Evolutionary conservation across 2,329 filamentous ascomycete species (phyloP), one percentile per base, ranked within the genome.

Genomic region (Dactylellina leptospora): DNA sequence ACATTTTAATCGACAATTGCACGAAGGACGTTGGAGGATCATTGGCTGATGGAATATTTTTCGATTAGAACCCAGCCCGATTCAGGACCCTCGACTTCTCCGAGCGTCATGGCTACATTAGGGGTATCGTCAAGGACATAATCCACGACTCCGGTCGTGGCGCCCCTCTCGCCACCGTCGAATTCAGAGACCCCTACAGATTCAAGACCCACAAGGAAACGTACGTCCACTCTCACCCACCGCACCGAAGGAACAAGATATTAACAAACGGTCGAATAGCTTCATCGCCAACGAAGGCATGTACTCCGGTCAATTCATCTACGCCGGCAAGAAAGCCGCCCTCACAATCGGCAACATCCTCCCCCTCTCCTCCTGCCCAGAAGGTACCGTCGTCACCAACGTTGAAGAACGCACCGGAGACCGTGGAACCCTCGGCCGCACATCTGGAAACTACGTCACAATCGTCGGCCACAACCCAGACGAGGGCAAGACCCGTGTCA

Each of bases 221-320:
- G 76, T 77, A 76, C 47, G 74, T 59, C 36, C 30, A 33, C 22
- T 6, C 36, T 33, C 10, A 5, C 10, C 4, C 36, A 11, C 36
- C 1, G 13, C 36, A 11, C 5, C 5, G 10, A 40, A 4, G 11
- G 18, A 40, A 40, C 1, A 40, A 40, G 36, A 16, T n/a, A 40
- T 16, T 40, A 40, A 40, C 18, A 1, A 4, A 5, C 1, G 36
- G 36, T 5, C 33, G 60, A 48, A 63, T 45, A 77, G 76, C 79
- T 97, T 99, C 90, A 99, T 99, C 82, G 95, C 95, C 84, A 99
- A 97, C 86, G 95, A 97, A 87, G 95, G 95, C 86, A 97, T 97
- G 93, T 99, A 97, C 91, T 97, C 95, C 78, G 95, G 95, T 82
- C 95, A 99, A 85, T 99, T 99, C 88, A 92, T 99, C 90, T 99